Evolutionary conservation across 2,329 filamentous ascomycete species (phyloP).

Genomic region (Talaromyces pinophilus): DNA sequence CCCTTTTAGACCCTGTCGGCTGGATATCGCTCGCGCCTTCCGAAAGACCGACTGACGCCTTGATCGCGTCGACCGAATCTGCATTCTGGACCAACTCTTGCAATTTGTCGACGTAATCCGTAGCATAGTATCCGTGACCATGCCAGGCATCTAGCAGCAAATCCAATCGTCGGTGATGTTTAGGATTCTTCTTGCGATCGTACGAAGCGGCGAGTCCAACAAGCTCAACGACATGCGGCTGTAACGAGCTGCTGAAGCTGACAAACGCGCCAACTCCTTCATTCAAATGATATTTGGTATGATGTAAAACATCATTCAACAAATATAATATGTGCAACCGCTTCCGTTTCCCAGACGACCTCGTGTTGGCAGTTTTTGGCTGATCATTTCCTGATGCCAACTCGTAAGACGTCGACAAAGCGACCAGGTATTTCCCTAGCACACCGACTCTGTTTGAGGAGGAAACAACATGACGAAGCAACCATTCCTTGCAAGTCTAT

Average conservation of each 20-base stretch:
- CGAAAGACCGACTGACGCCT: constrained; percentile 32
- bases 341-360: constrained; percentile 64
- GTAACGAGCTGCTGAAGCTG: constrained; percentile 58
- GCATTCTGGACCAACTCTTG: constrained; percentile 57
- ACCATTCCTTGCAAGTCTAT: constrained; percentile 88
- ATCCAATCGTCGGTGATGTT: constrained; percentile 65
- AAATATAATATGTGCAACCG: constrained; percentile 76
- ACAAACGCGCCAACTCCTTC: constrained; percentile 44
- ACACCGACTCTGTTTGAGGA: constrained; percentile 67
- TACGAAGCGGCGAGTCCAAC: constrained; percentile 58
- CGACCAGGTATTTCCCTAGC: constrained; percentile 73
- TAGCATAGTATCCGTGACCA: constrained; percentile 63
- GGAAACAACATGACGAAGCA: constrained; percentile 68
- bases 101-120: constrained; percentile 59
- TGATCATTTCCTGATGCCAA: constrained; percentile 28
- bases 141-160: constrained; percentile 70
- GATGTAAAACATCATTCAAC: constrained; percentile 75
- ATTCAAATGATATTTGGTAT: constrained; percentile 58
- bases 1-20: constrained; percentile 47
- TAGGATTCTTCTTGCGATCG: constrained; percentile 61
- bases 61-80: constrained; percentile 35
- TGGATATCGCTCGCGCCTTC: constrained; percentile 36
- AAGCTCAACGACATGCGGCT: constrained; percentile 63
- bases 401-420: constrained; percentile 63
- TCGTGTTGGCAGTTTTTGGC: constrained; percentile 23